A percentile compares a stretch with the other conserved stretches of the same genome.
phyloP scores from a whole-genome alignment of 352 stramenopile species.

The Phytophthora idaei region DNA sequence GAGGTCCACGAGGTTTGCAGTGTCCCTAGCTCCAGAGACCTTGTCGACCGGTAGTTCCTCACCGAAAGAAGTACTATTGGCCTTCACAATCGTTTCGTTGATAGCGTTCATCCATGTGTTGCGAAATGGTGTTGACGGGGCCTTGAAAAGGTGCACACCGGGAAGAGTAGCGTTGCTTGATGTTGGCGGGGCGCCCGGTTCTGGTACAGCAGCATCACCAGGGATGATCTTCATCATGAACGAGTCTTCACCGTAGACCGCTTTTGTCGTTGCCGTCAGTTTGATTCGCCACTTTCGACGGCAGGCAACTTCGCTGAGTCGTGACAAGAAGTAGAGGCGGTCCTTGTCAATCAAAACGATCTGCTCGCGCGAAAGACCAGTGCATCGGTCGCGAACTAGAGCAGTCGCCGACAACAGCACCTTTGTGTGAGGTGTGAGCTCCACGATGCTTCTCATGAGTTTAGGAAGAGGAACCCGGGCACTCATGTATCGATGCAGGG shows the following conservation, averaged over 20 bases:
- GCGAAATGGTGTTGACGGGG: conserved; percentile 62
- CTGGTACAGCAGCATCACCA: conserved; percentile 36
- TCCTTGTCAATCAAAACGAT: conserved; percentile 79
- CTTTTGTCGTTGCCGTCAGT: conserved; percentile 55
- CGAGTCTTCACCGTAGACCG: conserved; percentile 77
- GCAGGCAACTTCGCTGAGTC: conserved; percentile 70
- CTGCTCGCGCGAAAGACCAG: conserved; percentile 74
- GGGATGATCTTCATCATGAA: conserved; percentile 81
- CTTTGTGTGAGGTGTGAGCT: conserved; percentile 77
- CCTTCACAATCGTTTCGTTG: conserved; percentile 50
- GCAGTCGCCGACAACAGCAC: conserved; percentile 72
- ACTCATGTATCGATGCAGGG: conserved; percentile 83
- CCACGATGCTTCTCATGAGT: conserved; percentile 77
- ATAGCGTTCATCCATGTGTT: conserved; percentile 75
- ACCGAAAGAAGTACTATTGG: conserved; percentile 20
- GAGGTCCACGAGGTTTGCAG: conserved; percentile 58
- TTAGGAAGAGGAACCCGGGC: conserved; percentile 71
- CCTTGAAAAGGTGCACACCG: conserved; percentile 63
- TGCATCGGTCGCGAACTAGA: conserved; percentile 80
- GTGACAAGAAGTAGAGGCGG: conserved; percentile 65
- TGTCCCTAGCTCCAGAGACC: conserved; percentile 17
- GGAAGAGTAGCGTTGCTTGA: conserved; percentile 27
- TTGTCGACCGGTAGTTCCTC: conserved; percentile 21
- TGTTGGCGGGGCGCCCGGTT: conserved; percentile 22
- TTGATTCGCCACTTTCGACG: conserved; percentile 72